Conservation (phyloP, 2,329 filamentous ascomycete genomes). For the Diaporthe australafricana region DNA sequence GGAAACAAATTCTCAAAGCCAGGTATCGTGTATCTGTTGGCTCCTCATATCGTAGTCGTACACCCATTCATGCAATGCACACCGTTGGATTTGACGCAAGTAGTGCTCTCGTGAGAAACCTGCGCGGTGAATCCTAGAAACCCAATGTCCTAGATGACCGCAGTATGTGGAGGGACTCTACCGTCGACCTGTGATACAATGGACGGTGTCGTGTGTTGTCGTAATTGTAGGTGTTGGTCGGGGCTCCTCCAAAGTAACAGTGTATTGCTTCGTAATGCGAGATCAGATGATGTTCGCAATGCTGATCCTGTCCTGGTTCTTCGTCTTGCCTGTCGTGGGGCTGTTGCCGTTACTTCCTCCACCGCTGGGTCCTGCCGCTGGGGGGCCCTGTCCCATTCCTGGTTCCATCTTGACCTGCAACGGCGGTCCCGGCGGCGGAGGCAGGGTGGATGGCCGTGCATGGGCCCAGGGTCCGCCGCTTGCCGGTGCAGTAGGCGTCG, state of each 20-base stretch:
- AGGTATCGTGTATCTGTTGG: slow-evolving; percentile 10
- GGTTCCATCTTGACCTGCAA: slow-evolving; percentile 49
- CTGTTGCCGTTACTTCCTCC: slow-evolving; percentile 46
- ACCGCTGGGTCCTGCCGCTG: slow-evolving; percentile 31
- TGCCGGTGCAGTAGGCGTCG: slow-evolving; percentile 37
- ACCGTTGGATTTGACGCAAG: slow-evolving; percentile 4
- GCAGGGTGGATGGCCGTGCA: slow-evolving; percentile 28
- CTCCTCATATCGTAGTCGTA: slow-evolving; percentile 34
- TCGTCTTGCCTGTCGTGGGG: slow-evolving; percentile 47
- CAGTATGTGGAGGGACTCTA: background rate
- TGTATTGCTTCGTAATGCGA: background rate
- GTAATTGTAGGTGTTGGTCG: background rate
- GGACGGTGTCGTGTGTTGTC: background rate
- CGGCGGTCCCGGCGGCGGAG: slow-evolving; percentile 23
- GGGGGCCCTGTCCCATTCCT: slow-evolving; percentile 26
- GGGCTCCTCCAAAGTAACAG: background rate
- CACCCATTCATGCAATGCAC: slow-evolving; percentile 30
- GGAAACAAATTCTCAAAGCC: background rate
- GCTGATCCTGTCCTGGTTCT: slow-evolving; percentile 57
- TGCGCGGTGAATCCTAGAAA: background rate
- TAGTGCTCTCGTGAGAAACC: background rate
- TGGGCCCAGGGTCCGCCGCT: slow-evolving; percentile 32
- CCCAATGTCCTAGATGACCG: background rate
- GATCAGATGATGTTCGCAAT: slow-evolving; percentile 58
- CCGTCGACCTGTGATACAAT: background rate